These are phyloP conservation scores for Amoebophrya sp. DNA, from an alignment of 169 alveolate genomes.

Conservation along the genomic window DNA sequence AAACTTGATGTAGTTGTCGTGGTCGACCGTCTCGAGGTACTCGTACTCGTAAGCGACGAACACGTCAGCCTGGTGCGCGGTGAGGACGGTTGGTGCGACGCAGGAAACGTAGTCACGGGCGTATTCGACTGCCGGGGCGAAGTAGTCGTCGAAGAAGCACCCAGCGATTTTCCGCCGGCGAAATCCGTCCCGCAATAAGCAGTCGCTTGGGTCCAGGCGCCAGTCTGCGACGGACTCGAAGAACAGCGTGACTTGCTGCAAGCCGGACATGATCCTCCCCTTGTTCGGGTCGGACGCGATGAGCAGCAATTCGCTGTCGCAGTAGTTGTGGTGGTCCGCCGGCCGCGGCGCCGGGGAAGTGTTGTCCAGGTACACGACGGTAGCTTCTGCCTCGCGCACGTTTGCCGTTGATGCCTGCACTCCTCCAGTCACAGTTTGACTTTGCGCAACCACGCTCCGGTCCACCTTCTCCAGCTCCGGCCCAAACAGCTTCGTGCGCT, in stretches of 20 bases:
- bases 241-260: background rate
- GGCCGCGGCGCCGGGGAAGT: background rate
- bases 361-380: background rate
- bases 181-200: background rate
- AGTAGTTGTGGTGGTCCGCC: background rate
- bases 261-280: background rate
- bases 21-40: background rate
- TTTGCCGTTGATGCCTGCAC: no score
- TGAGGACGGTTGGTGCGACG: background rate
- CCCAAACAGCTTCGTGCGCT: background rate
- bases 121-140: background rate
- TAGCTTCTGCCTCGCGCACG: background rate
- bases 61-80: background rate
- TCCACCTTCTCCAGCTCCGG: background rate
- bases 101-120: background rate
- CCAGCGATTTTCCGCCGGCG: background rate
- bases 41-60: background rate
- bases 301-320: background rate
- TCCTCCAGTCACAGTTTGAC: no score
- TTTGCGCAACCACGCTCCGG: background rate
- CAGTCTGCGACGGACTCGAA: constrained; percentile 1
- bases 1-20: background rate
- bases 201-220: background rate
- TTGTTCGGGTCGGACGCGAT: background rate
- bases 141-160: background rate